Conservation (phyloP, 108 stramenopile genomes). For the Conticribra weissflogii region DNA sequence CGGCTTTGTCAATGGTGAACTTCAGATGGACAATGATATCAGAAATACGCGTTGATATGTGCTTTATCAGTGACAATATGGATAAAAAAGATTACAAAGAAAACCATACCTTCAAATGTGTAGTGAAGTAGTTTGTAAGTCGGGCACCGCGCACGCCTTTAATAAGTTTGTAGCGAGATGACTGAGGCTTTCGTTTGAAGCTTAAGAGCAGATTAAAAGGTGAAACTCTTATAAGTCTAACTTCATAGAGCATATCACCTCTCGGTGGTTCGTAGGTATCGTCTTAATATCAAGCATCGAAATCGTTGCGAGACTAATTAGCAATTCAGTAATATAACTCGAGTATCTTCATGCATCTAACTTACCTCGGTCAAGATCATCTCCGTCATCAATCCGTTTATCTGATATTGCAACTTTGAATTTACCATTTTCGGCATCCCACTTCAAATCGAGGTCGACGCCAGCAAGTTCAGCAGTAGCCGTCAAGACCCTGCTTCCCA, state of each 20-base stretch:
- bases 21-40: conserved; percentile 45
- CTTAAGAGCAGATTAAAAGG: conserved; percentile 75
- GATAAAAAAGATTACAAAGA: background rate
- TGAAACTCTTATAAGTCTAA: conserved; percentile 69
- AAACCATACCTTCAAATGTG: conserved; percentile 53
- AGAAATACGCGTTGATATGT: background rate
- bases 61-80: no score
- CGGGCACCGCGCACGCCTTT: conserved; percentile 63
- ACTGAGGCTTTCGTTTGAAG: conserved; percentile 80
- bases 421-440: conserved; percentile 72
- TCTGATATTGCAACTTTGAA: conserved; percentile 64
- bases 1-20: conserved; percentile 71
- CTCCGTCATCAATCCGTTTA: conserved; percentile 38
- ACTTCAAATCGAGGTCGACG: conserved; percentile 63
- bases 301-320: no score
- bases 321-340: no score
- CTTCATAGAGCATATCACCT: conserved; percentile 70
- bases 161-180: conserved; percentile 60
- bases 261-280: conserved; percentile 69
- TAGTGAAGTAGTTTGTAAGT: conserved; percentile 82
- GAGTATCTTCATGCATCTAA: background rate
- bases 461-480: conserved; percentile 77
- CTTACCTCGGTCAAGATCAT: conserved; percentile 46
- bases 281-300: conserved; percentile 10
- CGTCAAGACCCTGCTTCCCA: conserved; percentile 64